These are phyloP conservation scores for Polytrichum commune DNA, from an alignment of 225 moss, liverwort and hornwort species.

Conservation along the genomic window DNA sequence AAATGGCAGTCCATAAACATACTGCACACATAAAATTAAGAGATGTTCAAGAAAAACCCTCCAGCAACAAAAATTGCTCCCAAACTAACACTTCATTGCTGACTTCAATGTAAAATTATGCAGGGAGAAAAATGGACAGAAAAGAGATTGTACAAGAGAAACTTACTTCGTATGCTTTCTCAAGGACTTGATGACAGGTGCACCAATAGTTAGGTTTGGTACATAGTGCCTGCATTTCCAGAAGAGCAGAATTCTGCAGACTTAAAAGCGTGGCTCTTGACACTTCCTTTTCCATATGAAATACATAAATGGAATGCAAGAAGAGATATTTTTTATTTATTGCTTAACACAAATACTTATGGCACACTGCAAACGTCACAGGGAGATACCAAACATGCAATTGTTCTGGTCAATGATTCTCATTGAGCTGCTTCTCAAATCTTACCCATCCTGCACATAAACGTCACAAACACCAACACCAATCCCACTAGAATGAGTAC, in stretches of 20 bases:
- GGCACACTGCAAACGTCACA: not conserved
- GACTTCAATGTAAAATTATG: too few relatives aligned
- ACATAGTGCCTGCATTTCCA: conserved; percentile 84
- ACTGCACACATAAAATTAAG: conserved; percentile 34
- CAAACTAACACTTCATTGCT: too few relatives aligned
- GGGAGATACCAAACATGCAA: conserved; percentile 10
- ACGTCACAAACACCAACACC: conserved; percentile 10
- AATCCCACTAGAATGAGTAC: conserved; percentile 6
- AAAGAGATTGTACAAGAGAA: not conserved
- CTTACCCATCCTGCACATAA: conserved; percentile 95
- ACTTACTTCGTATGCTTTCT: conserved; percentile 89
- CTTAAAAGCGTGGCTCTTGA: not conserved
- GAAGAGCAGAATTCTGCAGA: not conserved
- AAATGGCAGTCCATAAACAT: conserved; percentile 95
- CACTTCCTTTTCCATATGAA: too few relatives aligned
- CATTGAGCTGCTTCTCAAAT: conserved; percentile 13
- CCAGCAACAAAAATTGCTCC: too few relatives aligned
- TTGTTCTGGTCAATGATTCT: too few relatives aligned
- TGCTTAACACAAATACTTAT: not conserved
- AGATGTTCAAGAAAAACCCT: not conserved
- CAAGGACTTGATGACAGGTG: conserved; percentile 90
- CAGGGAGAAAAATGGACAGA: too few relatives aligned
- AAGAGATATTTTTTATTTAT: too few relatives aligned
- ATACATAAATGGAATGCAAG: too few relatives aligned
- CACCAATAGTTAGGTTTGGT: conserved; percentile 94